Conservation (phyloP, 73 alveolate genomes). For the Paramecium tetraurelia region DNA sequence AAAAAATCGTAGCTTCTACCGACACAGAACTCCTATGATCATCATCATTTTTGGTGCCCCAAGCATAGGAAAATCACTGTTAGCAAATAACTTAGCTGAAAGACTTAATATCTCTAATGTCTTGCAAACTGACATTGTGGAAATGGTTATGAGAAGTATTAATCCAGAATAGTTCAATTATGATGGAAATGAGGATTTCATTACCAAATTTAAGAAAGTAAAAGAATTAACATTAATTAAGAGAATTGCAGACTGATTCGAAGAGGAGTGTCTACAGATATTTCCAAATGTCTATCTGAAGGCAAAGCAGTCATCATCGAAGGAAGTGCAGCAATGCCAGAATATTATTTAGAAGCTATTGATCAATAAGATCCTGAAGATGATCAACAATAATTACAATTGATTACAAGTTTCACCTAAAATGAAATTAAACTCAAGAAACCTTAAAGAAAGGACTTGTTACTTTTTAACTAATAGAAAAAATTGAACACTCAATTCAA, state of each 20-base stretch:
- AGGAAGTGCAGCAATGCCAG: slow-evolving; percentile 22
- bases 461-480: background rate
- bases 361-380: background rate
- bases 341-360: background rate
- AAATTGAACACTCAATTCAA: background rate
- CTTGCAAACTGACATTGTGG: slow-evolving; percentile 69
- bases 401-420: background rate
- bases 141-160: slow-evolving; percentile 67
- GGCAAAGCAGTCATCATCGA: slow-evolving; percentile 48
- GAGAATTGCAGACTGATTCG: slow-evolving; percentile 20
- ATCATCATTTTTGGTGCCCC: slow-evolving; percentile 77
- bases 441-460: slow-evolving; percentile 5
- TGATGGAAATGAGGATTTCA: background rate
- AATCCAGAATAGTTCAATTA: slow-evolving; percentile 25
- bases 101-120: slow-evolving; percentile 74
- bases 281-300: slow-evolving; percentile 25
- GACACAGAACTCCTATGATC: slow-evolving; percentile 72
- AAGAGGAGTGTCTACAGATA: slow-evolving; percentile 48
- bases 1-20: slow-evolving; percentile 51
- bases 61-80: slow-evolving; percentile 69
- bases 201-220: background rate
- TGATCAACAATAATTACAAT: background rate
- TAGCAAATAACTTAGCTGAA: slow-evolving; percentile 74
- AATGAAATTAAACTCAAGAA: background rate
- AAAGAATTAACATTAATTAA: background rate